Evolutionary conservation across 75 land plant genomes (phyloP).

Genomic region (Chamaecyparis obtusa): DNA sequence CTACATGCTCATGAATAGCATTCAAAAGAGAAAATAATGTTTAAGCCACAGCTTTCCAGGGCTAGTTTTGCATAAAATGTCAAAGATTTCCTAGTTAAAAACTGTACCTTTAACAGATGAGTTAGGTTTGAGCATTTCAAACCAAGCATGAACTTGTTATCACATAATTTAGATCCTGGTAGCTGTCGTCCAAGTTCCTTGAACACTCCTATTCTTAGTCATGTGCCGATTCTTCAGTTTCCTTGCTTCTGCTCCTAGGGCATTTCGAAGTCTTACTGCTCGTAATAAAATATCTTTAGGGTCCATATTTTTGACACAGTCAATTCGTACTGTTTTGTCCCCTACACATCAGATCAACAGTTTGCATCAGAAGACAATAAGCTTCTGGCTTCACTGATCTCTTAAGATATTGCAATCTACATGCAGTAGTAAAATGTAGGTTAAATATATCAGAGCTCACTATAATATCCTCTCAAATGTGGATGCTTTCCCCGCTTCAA

Average conservation of each 20-base stretch:
- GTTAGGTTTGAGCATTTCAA: neutral
- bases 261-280: slow-evolving; percentile 72
- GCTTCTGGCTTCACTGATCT: neutral
- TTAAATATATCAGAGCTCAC: slow-evolving; percentile 32
- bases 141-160: neutral
- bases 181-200: slow-evolving; percentile 86
- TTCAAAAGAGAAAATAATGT: neutral
- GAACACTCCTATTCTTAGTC: slow-evolving; percentile 65
- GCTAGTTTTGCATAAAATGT: neutral
- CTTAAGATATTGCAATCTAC: neutral
- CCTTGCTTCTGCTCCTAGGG: slow-evolving; percentile 68
- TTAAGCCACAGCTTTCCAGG: neutral
- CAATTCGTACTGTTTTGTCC: slow-evolving; percentile 62
- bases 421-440: neutral
- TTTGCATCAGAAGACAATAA: neutral
- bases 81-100: neutral
- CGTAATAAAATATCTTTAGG: slow-evolving; percentile 58
- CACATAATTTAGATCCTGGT: slow-evolving; percentile 29
- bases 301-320: slow-evolving; percentile 68
- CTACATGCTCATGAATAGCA: neutral
- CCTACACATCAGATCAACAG: slow-evolving; percentile 26
- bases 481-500: slow-evolving; percentile 74
- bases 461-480: slow-evolving; percentile 59
- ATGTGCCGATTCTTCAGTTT: slow-evolving; percentile 80
- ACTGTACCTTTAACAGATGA: neutral